Evolutionary conservation across 163 green algal genomes (phyloP).

Genomic region (Chlamydomonas reinhardtii): DNA sequence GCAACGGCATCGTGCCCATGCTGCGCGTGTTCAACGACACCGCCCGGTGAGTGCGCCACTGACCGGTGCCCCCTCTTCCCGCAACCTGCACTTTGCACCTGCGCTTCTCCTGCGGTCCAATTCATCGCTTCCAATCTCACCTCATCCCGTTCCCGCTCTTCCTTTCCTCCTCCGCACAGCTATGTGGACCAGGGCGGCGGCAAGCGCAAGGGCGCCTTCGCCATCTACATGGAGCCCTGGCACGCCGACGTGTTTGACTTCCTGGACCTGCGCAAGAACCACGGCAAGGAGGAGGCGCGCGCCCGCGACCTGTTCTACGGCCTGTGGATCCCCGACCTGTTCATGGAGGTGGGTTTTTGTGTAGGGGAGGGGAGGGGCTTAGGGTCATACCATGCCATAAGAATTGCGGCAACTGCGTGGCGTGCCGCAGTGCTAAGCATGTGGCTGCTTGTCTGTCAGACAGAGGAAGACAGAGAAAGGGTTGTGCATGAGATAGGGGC

Average conservation of each 20-base stretch:
- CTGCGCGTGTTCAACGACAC: slow-evolving; percentile 99
- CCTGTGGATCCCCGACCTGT: slow-evolving; percentile 98
- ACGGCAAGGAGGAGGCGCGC: slow-evolving; percentile 98
- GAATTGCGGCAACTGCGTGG: no score
- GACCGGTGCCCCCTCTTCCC: no score
- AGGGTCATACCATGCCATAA: no score
- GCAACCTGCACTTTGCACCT: no score
- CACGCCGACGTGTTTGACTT: slow-evolving; percentile 98
- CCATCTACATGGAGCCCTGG: slow-evolving; percentile 99
- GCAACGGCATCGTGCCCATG: slow-evolving; percentile 99
- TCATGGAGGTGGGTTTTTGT: slow-evolving; percentile 79
- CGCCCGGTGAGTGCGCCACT: slow-evolving; percentile 68
- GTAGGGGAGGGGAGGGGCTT: no score
- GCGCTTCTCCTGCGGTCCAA: neutral
- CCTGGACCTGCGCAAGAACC: slow-evolving; percentile 98
- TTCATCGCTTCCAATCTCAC: no score
- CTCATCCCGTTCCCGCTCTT: no score
- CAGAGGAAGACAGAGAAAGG: no score
- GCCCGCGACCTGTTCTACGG: slow-evolving; percentile 98
- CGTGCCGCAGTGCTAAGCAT: no score
- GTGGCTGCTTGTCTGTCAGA: no score
- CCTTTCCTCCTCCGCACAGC: neutral
- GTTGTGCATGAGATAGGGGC: no score
- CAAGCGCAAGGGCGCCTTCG: slow-evolving; percentile 99
- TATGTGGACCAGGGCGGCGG: slow-evolving; percentile 96